Conservation (phyloP, 371 early-diverging fungal species). For the Blastocladiella emersonii region DNA sequence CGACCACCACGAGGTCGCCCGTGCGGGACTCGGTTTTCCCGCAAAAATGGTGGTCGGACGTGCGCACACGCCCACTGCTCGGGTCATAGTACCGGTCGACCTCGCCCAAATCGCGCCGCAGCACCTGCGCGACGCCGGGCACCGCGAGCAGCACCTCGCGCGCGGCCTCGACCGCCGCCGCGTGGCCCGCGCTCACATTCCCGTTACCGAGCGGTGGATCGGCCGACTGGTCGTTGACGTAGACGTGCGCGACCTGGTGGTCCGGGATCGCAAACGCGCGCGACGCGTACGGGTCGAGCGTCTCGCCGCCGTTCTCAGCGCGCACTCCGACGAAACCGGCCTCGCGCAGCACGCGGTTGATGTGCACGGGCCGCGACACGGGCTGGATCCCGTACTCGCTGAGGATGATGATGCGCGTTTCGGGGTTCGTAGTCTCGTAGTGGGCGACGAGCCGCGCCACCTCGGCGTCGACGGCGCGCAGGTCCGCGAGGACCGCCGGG, state of each 20-base stretch:
- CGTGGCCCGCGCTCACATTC: too few relatives aligned
- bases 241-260: slow-evolving; percentile 6
- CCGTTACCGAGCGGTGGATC: too few relatives aligned
- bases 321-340: not conserved
- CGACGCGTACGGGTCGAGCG: not conserved
- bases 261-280: not conserved
- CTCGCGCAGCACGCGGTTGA: not conserved
- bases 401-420: not conserved
- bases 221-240: not conserved
- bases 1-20: not conserved
- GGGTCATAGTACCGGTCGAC: not conserved
- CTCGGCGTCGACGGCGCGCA: not conserved
- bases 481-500: not conserved
- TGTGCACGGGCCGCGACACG: not conserved
- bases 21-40: not conserved
- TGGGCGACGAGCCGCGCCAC: not conserved
- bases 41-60: not conserved
- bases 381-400: slow-evolving; percentile 3
- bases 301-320: not conserved
- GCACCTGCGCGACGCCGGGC: not conserved
- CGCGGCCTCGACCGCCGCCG: not conserved
- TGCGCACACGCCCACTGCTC: not conserved
- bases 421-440: not conserved
- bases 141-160: not conserved
- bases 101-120: not conserved